Base-by-base conservation (phyloP, 345 rosid genomes). In the Erodium maritimum region DNA sequence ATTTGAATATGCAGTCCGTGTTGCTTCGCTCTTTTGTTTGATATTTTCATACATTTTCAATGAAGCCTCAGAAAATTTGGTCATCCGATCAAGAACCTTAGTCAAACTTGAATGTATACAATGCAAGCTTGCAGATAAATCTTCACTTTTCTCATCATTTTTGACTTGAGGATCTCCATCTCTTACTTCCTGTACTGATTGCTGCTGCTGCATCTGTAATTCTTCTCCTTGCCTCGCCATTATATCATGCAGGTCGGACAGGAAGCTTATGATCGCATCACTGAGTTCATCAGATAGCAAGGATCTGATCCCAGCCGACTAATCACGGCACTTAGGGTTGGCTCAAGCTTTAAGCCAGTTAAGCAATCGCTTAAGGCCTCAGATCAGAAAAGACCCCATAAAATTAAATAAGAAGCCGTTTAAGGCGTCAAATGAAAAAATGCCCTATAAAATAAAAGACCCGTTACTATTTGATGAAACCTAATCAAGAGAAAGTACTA, bases 21-120 rank as follows among this genome's bases (percentile, higher is more conserved):
- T 90, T 21, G 76, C 76, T 58, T 88, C 95, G 51, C 80, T 75
- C 69, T 72, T 85, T 63, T 73, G 83, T 66, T 75, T 80, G 21
- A 86, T 69, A 68, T 88, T 95, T 73, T 88, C 98, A 48, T 91
- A 88, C 87, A 84, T 88, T 73, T 81, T 91, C 67, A 88, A 75
- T 10, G 95, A 86, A 29, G 86, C 93, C 77, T 91, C 98, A 0
- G 95, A 86, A 71, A 78, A 91, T 69, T 81, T 91, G 66, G 77
- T 81, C 61, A 91, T 67, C 56, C 83, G 75, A 18, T 91, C 96
- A 12, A 91, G 86, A 65, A 91, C 86, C 71, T 83, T 85, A 14
- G 75, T 72, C 73, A 91, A 71, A 61, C 95, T 80, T 1, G 79
- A 63, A 54, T 88, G 98, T 42, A 91, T 63, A 60, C 63, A 77